Evolutionary conservation across 1,284 basidiomycete species (phyloP).

Genomic region (Rugiboletus extremiorientalis): DNA sequence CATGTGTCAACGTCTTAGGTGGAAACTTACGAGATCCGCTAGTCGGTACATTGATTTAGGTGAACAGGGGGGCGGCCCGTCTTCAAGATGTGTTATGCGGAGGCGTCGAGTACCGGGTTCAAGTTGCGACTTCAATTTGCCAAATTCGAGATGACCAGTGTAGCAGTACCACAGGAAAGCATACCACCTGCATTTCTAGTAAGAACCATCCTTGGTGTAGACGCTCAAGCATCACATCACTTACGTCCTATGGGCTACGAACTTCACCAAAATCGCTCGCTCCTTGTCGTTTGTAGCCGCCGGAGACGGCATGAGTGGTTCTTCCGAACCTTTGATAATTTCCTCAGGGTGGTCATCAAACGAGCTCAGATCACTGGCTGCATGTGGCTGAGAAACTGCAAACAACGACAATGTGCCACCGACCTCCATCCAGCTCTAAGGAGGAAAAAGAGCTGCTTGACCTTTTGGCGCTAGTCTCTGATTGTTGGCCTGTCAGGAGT

Average conservation of each 20-base stretch:
- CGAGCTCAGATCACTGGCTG: conserved; percentile 6
- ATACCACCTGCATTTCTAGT: conserved; percentile 21
- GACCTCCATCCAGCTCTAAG: conserved; percentile 12
- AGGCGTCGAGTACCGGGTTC: not conserved
- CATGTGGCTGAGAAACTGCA: conserved; percentile 8
- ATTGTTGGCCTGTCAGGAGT: conserved; percentile 1
- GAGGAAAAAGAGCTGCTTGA: conserved; percentile 7
- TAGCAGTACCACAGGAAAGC: conserved; percentile 35
- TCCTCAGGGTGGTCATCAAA: conserved; percentile 5
- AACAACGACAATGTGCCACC: not conserved
- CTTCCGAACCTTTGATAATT: not conserved
- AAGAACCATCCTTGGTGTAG: not conserved
- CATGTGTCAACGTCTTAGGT: not conserved
- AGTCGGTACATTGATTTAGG: conserved; percentile 36
- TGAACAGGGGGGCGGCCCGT: conserved; percentile 23
- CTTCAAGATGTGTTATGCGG: not conserved
- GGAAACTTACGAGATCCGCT: conserved; percentile 23
- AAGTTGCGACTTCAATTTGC: conserved; percentile 21
- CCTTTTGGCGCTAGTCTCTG: not conserved
- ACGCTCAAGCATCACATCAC: not conserved
- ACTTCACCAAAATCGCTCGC: conserved; percentile 12
- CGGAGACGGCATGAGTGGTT: not conserved
- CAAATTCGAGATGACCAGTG: conserved; percentile 25
- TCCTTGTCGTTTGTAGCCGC: not conserved
- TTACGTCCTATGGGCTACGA: conserved; percentile 30